Evolutionary conservation across 768 basidiomycete genomes (phyloP).

Genomic region (Sarcodon sp.): DNA sequence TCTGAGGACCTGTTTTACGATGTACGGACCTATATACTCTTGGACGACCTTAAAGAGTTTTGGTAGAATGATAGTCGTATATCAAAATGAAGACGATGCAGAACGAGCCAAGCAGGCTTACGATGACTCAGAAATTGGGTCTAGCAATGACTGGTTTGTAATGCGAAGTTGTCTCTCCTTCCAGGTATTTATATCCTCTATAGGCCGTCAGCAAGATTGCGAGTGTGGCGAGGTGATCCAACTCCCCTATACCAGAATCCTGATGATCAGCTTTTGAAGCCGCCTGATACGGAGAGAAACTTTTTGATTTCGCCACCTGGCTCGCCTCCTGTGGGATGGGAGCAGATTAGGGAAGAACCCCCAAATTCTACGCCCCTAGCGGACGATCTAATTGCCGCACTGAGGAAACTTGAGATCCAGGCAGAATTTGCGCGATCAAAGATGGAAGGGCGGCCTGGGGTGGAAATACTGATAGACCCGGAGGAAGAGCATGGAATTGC

Average conservation of each 20-base stretch:
- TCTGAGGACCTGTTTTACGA: slow-evolving; percentile 57
- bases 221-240: slow-evolving; percentile 65
- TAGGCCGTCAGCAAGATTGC: slow-evolving; percentile 38
- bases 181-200: neutral
- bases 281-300: slow-evolving; percentile 79
- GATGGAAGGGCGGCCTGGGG: slow-evolving; percentile 16
- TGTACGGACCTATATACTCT: slow-evolving; percentile 72
- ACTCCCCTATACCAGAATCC: slow-evolving; percentile 34
- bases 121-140: slow-evolving; percentile 51
- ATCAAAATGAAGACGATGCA: slow-evolving; percentile 45
- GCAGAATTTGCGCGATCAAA: slow-evolving; percentile 32
- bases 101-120: slow-evolving; percentile 53
- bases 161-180: neutral
- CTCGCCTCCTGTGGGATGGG: slow-evolving; percentile 96
- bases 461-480: slow-evolving; percentile 54
- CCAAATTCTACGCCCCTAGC: slow-evolving; percentile 79
- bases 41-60: slow-evolving; percentile 87
- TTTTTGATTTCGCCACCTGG: slow-evolving; percentile 98
- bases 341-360: slow-evolving; percentile 79
- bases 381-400: slow-evolving; percentile 73
- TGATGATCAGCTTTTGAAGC: slow-evolving; percentile 41
- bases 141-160: slow-evolving; percentile 37
- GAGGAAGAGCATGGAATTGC: slow-evolving; percentile 54
- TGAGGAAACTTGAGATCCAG: slow-evolving; percentile 37
- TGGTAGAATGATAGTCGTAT: slow-evolving; percentile 75